phyloP scores from a whole-genome alignment of 1,139 yeast species.

The Debaryomyces psychrophilus region DNA sequence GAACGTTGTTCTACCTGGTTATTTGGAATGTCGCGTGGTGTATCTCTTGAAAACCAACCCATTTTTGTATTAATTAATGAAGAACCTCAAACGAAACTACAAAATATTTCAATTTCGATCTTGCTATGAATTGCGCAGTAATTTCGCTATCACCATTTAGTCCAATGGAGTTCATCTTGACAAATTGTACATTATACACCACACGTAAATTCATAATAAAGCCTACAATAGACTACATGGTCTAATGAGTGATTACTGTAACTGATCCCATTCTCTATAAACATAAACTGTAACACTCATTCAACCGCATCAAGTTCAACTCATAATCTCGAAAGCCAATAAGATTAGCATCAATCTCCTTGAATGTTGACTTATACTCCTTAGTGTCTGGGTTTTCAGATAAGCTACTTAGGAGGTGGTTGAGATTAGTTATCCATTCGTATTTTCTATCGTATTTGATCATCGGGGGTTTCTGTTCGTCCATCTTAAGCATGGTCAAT shows the following conservation, averaged over 20 bases:
- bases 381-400: constrained; percentile 16
- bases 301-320: constrained; percentile 35
- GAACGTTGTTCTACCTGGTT: constrained; percentile 40
- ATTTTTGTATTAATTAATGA: constrained; percentile 15
- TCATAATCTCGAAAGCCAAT: constrained; percentile 35
- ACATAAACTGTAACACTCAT: constrained; percentile 35
- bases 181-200: neutral
- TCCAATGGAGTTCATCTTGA: neutral
- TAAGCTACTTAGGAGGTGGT: constrained; percentile 12
- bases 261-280: constrained; percentile 19
- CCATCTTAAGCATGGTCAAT: constrained; percentile 36
- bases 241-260: neutral
- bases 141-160: neutral
- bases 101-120: neutral
- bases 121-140: constrained; percentile 9
- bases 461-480: constrained; percentile 28
- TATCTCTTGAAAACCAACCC: constrained; percentile 30
- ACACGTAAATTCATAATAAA: neutral
- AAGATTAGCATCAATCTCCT: constrained; percentile 16
- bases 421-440: constrained; percentile 29
- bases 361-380: constrained; percentile 17
- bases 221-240: no score
- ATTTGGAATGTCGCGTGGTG: constrained; percentile 8
- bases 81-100: neutral
- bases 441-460: constrained; percentile 36